These are phyloP conservation scores for Escovopsis sp. DNA, from an alignment of 2,329 filamentous ascomycete species.

Conservation along the genomic window DNA sequence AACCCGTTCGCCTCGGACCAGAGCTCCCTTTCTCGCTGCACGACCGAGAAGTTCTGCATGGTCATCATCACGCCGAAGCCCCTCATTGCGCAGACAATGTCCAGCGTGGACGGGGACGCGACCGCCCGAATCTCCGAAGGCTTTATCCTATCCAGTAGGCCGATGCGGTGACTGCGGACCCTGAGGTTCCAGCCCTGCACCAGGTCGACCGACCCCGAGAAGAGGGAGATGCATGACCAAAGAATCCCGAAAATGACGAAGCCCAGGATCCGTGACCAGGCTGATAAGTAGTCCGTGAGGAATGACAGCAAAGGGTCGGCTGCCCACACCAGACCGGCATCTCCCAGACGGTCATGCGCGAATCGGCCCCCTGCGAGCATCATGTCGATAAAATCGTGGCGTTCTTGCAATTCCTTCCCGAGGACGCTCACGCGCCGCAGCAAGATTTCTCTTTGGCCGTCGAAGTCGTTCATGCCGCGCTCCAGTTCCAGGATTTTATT, in stretches of 20 bases:
- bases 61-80: constrained; percentile 6
- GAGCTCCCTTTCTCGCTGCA: constrained; percentile 10
- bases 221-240: not conserved
- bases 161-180: not conserved
- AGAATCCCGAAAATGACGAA: not conserved
- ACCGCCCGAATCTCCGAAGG: not conserved
- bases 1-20: constrained; percentile 17
- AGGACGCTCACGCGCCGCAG: not conserved
- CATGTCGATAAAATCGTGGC: not conserved
- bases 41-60: constrained; percentile 8
- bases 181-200: not conserved
- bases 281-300: not conserved
- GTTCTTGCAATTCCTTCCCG: not conserved
- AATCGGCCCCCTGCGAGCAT: not conserved
- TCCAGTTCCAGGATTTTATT: not conserved
- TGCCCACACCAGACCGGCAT: not conserved
- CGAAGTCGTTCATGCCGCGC: no score
- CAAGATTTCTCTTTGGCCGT: no score
- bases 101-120: not conserved
- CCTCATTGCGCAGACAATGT: constrained; percentile 1
- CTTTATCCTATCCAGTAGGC: not conserved
- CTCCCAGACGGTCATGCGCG: no score
- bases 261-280: not conserved
- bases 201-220: not conserved
- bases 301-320: not conserved